Conservation (phyloP, 192 early-diverging fungal genomes). For the Cladochytrium replicatum region DNA sequence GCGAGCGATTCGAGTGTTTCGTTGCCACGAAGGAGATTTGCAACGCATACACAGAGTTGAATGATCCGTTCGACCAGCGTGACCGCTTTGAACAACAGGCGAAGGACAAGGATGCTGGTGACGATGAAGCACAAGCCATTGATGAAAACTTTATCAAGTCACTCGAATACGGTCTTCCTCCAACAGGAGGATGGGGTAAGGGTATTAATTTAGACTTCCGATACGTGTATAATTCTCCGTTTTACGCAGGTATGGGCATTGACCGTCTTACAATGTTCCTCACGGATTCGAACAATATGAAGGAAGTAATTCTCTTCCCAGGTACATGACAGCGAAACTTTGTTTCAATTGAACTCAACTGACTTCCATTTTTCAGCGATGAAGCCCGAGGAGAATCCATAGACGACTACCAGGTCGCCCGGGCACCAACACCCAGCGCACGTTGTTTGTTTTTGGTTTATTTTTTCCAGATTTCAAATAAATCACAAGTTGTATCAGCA, state of each 20-base stretch:
- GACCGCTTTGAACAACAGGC: conserved; percentile 14
- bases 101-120: conserved; percentile 52
- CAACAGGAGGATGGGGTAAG: conserved; percentile 88
- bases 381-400: too few relatives aligned
- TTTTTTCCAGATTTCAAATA: too few relatives aligned
- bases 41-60: conserved; percentile 86
- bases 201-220: too few relatives aligned
- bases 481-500: too few relatives aligned
- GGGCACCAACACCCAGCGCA: too few relatives aligned
- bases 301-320: conserved; percentile 82
- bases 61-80: conserved; percentile 69
- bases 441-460: too few relatives aligned
- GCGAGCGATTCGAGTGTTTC: conserved; percentile 75
- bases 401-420: too few relatives aligned
- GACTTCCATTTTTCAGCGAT: too few relatives aligned
- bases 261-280: conserved; percentile 70
- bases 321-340: too few relatives aligned
- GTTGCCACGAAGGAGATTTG: conserved; percentile 65
- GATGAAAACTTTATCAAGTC: conserved; percentile 67
- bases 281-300: conserved; percentile 53
- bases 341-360: too few relatives aligned
- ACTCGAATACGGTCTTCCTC: conserved; percentile 75
- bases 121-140: conserved; percentile 63
- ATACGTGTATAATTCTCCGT: too few relatives aligned
- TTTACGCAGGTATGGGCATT: conserved; percentile 77